A percentile compares a stretch with the other conserved stretches of the same genome.
Evolutionary conservation across 495 filamentous ascomycete species (phyloP).

Genomic region (Penicillium maclennaniae): DNA sequence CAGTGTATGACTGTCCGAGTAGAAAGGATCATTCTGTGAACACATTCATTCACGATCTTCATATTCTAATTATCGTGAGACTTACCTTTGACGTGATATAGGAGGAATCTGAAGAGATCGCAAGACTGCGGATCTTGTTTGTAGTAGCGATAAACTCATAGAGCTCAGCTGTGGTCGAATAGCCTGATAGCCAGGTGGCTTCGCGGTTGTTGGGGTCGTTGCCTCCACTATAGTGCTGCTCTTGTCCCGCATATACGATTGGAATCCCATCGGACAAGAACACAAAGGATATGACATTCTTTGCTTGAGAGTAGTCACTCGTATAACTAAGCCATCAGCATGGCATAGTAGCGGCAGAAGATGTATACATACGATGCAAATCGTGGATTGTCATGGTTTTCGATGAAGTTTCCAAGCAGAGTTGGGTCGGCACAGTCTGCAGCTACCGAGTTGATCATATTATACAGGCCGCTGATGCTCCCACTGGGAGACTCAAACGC

Average conservation of each 20-base stretch:
- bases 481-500: conserved; percentile 59
- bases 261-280: conserved; percentile 68
- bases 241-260: conserved; percentile 67
- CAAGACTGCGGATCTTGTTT: conserved; percentile 58
- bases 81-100: conserved; percentile 48
- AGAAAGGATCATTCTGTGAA: conserved; percentile 38
- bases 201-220: conserved; percentile 68
- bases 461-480: conserved; percentile 55
- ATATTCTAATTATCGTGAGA: not conserved
- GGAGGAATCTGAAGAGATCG: conserved; percentile 40
- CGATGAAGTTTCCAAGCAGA: conserved; percentile 68
- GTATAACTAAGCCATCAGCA: conserved; percentile 37
- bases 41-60: not conserved
- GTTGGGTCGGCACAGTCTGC: conserved; percentile 55
- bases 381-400: conserved; percentile 75
- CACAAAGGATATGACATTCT: conserved; percentile 67
- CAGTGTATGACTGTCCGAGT: conserved; percentile 50
- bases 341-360: not conserved
- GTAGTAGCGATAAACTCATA: conserved; percentile 57
- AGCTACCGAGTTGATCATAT: conserved; percentile 55
- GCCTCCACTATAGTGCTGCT: conserved; percentile 66
- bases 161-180: conserved; percentile 54
- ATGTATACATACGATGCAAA: conserved; percentile 48
- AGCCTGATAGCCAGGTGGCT: conserved; percentile 68
- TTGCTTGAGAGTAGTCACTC: conserved; percentile 47